phyloP scores from a whole-genome alignment of 192 early-diverging fungal species.

The Entomortierella parvispora region DNA sequence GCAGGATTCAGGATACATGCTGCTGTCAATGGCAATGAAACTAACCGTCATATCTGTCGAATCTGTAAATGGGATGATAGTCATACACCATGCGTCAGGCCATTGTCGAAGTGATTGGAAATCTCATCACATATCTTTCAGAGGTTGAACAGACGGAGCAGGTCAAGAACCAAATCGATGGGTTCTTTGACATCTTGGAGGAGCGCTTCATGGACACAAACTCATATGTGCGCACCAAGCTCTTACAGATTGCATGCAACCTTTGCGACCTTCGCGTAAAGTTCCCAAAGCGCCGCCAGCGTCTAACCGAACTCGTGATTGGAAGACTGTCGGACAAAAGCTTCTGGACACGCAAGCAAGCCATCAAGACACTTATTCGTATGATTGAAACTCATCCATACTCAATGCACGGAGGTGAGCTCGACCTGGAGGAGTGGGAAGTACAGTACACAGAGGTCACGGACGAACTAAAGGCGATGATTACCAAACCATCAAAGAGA shows the following conservation, averaged over 20 bases:
- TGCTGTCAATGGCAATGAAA: not conserved
- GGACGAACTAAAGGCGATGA: constrained; percentile 73
- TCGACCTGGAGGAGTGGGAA: constrained; percentile 78
- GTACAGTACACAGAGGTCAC: constrained; percentile 69
- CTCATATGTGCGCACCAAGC: constrained; percentile 86
- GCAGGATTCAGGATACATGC: not conserved
- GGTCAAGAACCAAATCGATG: constrained; percentile 75
- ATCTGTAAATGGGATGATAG: constrained; percentile 47
- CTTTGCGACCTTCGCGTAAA: constrained; percentile 77
- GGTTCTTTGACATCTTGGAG: constrained; percentile 91
- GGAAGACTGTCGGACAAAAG: constrained; percentile 92
- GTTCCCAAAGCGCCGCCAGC: constrained; percentile 79
- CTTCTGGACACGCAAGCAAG: constrained; percentile 87
- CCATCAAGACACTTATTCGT: constrained; percentile 84
- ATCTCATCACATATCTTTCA: constrained; percentile 82
- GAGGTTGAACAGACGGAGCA: constrained; percentile 75
- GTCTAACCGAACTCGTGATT: constrained; percentile 74
- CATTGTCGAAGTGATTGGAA: constrained; percentile 90
- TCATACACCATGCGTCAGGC: constrained; percentile 86
- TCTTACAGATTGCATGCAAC: constrained; percentile 84
- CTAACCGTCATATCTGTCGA: not conserved
- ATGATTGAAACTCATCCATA: constrained; percentile 93
- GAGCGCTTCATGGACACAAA: constrained; percentile 94
- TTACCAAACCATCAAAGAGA: constrained; percentile 32
- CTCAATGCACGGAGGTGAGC: constrained; percentile 84